phyloP scores from a whole-genome alignment of 1,284 basidiomycete genomes.

The Earliella scabrosa region DNA sequence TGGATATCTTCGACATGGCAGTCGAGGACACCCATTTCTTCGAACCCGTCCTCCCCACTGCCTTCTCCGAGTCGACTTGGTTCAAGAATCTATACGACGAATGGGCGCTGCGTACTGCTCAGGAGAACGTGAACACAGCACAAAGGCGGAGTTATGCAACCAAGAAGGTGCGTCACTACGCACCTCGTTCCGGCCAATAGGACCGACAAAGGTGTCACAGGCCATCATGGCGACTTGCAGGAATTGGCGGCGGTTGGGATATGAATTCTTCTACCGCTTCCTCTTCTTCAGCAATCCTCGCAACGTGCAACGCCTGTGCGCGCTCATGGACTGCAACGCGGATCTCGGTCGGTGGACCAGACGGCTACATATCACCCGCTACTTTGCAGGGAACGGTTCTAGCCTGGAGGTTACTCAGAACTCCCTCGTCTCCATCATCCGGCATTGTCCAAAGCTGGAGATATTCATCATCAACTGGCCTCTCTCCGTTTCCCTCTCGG shows the following conservation, averaged over 20 bases:
- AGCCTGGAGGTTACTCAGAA: constrained; percentile 49
- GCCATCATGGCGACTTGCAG: constrained; percentile 64
- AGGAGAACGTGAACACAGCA: constrained; percentile 54
- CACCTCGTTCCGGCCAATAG: background rate
- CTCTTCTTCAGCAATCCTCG: constrained; percentile 63
- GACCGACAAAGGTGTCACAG: constrained; percentile 38
- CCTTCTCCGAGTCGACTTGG: constrained; percentile 66
- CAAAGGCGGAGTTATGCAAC: constrained; percentile 63
- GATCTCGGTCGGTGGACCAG: constrained; percentile 67
- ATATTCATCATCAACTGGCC: constrained; percentile 71
- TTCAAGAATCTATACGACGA: constrained; percentile 47
- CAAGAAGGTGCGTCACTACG: constrained; percentile 54
- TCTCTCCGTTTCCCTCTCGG: constrained; percentile 55
- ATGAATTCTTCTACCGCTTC: constrained; percentile 66
- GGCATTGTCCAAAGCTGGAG: constrained; percentile 69
- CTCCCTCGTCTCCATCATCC: constrained; percentile 54
- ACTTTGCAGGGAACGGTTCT: constrained; percentile 41
- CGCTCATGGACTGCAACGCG: constrained; percentile 51
- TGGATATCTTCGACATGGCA: constrained; percentile 67
- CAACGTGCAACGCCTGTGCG: constrained; percentile 51
- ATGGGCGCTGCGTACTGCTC: constrained; percentile 63
- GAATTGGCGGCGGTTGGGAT: constrained; percentile 48
- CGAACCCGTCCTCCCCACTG: constrained; percentile 56
- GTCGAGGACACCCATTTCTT: constrained; percentile 68
- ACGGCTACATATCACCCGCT: constrained; percentile 63